Base-by-base conservation (phyloP, 495 filamentous ascomycete genomes). In the Penicillium psychrofluorescens region DNA sequence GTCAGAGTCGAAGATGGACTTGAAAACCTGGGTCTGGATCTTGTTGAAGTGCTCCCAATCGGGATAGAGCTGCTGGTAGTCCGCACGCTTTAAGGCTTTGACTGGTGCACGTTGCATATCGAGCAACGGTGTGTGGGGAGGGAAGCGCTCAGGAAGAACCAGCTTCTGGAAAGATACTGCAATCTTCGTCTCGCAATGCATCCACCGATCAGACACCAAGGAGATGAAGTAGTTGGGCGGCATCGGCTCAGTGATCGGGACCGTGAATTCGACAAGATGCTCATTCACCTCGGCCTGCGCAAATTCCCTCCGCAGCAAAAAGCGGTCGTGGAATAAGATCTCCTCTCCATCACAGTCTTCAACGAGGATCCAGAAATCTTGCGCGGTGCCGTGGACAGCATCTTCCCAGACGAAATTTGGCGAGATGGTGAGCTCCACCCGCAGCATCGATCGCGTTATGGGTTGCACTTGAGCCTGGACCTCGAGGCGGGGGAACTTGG, bases 211-310 rank as follows among this genome's bases (percentile, higher is more conserved):
- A 3, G 90, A 96, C 11, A 95, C 72, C 43, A 96, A 75, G 1
- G 88, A 88, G 56, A 99, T 88, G 68, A 99, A 99, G 67, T 97
- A 97, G 56, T 97, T 94, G 0, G 92, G 92, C 6, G 92, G 94
- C 87, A 96, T 95, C 1, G 92, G 92, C 55, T 99, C 92, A 2
- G 88, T 86, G 51, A 99, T 92, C 1, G 92, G 84, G 6, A 96
- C 91, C 0, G 94, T 96, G 56, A 99, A 95, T 46, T 97, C 92
- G 29, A 99, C 84, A n/a, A 95, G 66, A 55, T 99, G 92, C 61
- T 96, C 92, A 49, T 94, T 96, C 71, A 78, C 77, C 46, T 88
- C 82, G 1, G 83, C 72, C 39, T 77, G 63, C 9, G 89, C 90
- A 61, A 92, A 94, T 46, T 92, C 85, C 50, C 81, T 85, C 9